Conservation (phyloP, 78 protist genomes). For the Pelomyxa schiedti region DNA sequence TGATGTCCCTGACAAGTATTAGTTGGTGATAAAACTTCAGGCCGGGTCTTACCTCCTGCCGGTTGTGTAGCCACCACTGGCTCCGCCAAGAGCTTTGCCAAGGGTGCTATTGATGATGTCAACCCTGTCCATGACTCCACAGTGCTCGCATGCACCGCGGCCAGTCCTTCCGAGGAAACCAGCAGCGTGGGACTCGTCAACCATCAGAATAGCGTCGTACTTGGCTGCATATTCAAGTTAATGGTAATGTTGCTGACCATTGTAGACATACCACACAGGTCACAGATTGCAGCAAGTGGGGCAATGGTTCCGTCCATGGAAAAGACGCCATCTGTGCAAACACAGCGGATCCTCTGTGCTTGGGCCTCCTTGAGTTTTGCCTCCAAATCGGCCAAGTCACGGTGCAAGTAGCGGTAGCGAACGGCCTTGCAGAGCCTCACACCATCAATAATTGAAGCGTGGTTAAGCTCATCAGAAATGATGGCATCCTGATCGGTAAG, state of each 20-base stretch:
- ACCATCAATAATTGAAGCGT: constrained; percentile 74
- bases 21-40: too few species aligned
- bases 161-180: constrained; percentile 69
- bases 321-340: constrained; percentile 66
- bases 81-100: constrained; percentile 77
- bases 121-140: constrained; percentile 11
- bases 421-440: constrained; percentile 56
- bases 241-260: too few species aligned
- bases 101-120: constrained; percentile 64
- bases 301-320: constrained; percentile 84
- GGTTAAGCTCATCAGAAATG: constrained; percentile 62
- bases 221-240: too few species aligned
- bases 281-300: constrained; percentile 53
- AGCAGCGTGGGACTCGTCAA: constrained; percentile 75
- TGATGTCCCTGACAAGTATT: too few species aligned
- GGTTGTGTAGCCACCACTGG: constrained; percentile 67
- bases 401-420: constrained; percentile 14
- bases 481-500: constrained; percentile 51
- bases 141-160: constrained; percentile 36
- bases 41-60: too few species aligned
- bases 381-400: constrained; percentile 53
- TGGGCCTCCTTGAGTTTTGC: constrained; percentile 20
- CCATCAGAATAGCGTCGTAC: constrained; percentile 51
- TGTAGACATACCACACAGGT: too few species aligned
- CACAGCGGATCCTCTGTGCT: neutral